phyloP scores from a whole-genome alignment of 495 filamentous ascomycete genomes.

The Oleoguttula mirabilis region DNA sequence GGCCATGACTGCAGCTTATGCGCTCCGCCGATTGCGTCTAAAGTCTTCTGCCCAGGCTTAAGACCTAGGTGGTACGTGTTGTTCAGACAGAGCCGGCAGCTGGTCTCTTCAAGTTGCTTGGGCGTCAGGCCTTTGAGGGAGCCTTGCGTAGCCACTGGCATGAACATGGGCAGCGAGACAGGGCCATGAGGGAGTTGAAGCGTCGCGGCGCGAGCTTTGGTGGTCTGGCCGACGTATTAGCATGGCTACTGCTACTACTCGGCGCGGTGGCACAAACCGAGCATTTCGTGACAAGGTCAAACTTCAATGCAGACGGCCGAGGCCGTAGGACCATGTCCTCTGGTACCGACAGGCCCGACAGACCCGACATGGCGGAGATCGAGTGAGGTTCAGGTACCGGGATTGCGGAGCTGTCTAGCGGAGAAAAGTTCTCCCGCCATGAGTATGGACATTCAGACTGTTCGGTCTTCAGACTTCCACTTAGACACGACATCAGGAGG shows the following conservation, averaged over 20 bases:
- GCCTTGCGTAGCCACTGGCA: constrained; percentile 97
- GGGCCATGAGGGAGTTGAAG: constrained; percentile 84
- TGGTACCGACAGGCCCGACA: too few relatives aligned
- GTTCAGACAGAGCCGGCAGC: constrained; percentile 85
- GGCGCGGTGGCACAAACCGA: constrained; percentile 10
- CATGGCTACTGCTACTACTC: background rate
- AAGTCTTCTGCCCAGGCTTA: constrained; percentile 79
- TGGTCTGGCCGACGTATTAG: constrained; percentile 51
- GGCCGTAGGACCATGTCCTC: constrained; percentile 12
- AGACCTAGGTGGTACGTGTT: constrained; percentile 96
- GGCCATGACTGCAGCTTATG: constrained; percentile 5
- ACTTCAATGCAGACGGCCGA: constrained; percentile 16
- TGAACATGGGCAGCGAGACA: constrained; percentile 84
- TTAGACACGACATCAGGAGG: too few relatives aligned
- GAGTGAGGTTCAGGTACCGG: too few relatives aligned
- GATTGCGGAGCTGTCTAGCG: too few relatives aligned
- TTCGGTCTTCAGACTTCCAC: too few relatives aligned
- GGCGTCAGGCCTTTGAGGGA: constrained; percentile 91
- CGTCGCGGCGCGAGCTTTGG: constrained; percentile 84
- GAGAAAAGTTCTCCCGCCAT: too few relatives aligned
- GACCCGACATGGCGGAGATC: too few relatives aligned
- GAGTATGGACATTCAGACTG: too few relatives aligned
- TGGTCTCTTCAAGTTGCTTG: constrained; percentile 75
- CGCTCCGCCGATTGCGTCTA: constrained; percentile 74
- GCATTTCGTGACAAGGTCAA: constrained; percentile 23